Percentiles rank a stretch among this genome's conserved stretches.
phyloP scores from a whole-genome alignment of 2,329 filamentous ascomycete genomes.

The Penicillium psychrosexuale region DNA sequence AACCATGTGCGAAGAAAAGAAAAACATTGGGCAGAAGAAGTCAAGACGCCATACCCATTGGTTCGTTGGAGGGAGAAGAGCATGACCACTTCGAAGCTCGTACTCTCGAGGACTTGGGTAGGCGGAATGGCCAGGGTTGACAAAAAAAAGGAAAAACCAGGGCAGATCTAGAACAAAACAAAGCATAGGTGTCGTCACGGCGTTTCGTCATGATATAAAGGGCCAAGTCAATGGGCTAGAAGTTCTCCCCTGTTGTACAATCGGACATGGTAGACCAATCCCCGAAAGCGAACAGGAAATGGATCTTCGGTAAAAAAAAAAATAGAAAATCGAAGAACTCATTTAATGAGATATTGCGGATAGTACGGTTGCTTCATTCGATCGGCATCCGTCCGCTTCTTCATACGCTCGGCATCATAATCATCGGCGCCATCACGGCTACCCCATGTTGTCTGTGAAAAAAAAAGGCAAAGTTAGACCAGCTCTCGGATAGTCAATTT shows the following conservation, averaged over 20 bases:
- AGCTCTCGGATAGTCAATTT: neutral
- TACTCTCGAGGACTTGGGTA: neutral
- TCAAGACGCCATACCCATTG: neutral
- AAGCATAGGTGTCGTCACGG: conserved; percentile 21
- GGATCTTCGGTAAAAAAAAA: neutral
- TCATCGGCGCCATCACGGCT: conserved; percentile 88
- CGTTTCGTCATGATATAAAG: conserved; percentile 23
- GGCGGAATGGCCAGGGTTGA: neutral
- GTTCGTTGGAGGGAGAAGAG: neutral
- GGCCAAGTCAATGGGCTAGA: conserved; percentile 7
- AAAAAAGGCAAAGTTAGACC: conserved; percentile 13
- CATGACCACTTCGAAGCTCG: neutral
- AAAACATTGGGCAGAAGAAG: conserved; percentile 1
- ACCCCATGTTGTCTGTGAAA: conserved; percentile 81
- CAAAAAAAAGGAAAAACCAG: neutral
- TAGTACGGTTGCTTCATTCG: conserved; percentile 35
- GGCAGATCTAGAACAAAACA: conserved; percentile 22
- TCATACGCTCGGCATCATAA: conserved; percentile 71
- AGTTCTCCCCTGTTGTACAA: neutral
- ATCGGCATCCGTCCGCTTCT: conserved; percentile 38
- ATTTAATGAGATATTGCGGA: conserved; percentile 32
- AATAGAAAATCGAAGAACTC: neutral
- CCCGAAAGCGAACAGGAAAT: neutral
- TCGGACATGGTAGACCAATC: neutral
- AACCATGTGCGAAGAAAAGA: conserved; percentile 16